Evolutionary conservation across 441 rosid species (phyloP), one percentile per base, ranked within the genome.

Genomic region (Pelargonium myrrhifolium): DNA sequence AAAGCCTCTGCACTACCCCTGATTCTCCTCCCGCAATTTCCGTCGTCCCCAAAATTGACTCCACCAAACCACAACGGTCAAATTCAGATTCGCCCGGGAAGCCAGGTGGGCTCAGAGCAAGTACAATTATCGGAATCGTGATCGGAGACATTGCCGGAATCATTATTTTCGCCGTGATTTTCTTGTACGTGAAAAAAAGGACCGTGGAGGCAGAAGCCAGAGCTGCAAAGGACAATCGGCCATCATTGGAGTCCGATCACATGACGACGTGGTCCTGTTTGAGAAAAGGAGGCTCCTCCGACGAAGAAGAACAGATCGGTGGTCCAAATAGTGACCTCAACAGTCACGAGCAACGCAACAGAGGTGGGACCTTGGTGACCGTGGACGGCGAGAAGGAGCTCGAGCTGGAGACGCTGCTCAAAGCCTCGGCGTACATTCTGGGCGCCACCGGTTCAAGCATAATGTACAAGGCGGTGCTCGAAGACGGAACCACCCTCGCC

Each of bases 351-450:
- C 93, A 87, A 11, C 5, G 47, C 60, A 24, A 51, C 55, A 72
- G 62, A 51, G 75, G 78, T 26, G 74, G 82, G 58, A 49, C 74
- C 22, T 72, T 93, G 0, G 87, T 89, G 70, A 82, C 77, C 0
- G 80, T 90, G 0, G 89, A 89, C 65, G 87, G 89, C 8, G 89
- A 86, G 71, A 89, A 89, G 0, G 78, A 82, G 66, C 69, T 93
- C 49, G 92, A 93, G 68, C 68, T 84, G n/a, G 97, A 93, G 45
- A 84, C 85, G 6, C 53, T 93, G 66, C 72, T 93, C 51, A 85
- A 88, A 81, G 88, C 98, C 3, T 87, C 97, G 3, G 98, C 96
- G 0, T 92, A 86, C 65, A 77, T 90, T 20, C 55, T 90, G 21
- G 96, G 98, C 4, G 75, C 85, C 0, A 83, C 77, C 5, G 84